Conservation (phyloP, 371 early-diverging fungal species). For the Lichtheimia ramosa region DNA sequence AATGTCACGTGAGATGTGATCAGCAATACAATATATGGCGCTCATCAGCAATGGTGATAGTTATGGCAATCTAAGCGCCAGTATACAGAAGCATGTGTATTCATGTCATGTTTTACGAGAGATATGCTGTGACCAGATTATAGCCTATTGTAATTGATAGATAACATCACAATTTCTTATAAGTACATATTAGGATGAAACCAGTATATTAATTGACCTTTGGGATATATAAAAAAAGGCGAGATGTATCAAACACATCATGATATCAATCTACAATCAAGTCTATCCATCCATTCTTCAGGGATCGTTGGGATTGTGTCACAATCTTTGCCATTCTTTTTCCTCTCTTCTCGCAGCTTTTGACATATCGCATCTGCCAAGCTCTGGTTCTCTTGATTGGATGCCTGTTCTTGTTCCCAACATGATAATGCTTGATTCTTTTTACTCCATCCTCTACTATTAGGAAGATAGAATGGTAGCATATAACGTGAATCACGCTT, state of each 20-base stretch:
- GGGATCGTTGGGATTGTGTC: slow-evolving; percentile 45
- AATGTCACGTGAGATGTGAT: too few species aligned
- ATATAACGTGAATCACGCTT: slow-evolving; percentile 50
- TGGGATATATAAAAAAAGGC: not conserved
- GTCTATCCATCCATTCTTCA: slow-evolving; percentile 48
- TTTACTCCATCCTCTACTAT: slow-evolving; percentile 17
- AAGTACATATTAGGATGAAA: too few species aligned
- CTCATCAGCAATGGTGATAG: too few species aligned
- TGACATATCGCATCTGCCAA: slow-evolving; percentile 36
- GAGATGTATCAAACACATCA: not conserved
- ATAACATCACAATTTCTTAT: too few species aligned
- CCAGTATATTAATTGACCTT: too few species aligned
- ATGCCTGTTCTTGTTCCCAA: slow-evolving; percentile 13
- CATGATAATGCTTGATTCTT: not conserved
- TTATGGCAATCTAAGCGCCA: too few species aligned
- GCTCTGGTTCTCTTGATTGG: slow-evolving; percentile 9
- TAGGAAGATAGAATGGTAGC: slow-evolving; percentile 57
- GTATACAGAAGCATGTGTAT: too few species aligned
- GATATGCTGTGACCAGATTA: too few species aligned
- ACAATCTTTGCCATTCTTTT: slow-evolving; percentile 25
- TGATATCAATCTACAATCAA: slow-evolving; percentile 25
- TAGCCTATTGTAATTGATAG: too few species aligned
- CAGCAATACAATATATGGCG: too few species aligned
- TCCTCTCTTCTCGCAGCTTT: slow-evolving; percentile 27
- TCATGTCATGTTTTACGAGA: too few species aligned